Evolutionary conservation across 2,329 filamentous ascomycete species (phyloP).

Genomic region (Claviceps cyperi): DNA sequence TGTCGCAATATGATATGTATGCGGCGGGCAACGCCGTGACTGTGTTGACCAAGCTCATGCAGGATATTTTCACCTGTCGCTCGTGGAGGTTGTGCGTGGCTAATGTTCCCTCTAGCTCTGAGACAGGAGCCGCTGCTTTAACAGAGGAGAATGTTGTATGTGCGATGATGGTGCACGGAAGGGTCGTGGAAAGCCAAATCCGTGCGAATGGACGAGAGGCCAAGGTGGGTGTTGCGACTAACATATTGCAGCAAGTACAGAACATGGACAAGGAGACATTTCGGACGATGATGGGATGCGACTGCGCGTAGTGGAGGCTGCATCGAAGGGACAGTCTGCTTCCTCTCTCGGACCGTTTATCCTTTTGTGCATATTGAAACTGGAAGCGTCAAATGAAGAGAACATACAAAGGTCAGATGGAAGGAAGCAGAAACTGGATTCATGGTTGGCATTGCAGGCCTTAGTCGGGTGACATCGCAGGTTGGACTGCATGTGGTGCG

Average conservation of each 20-base stretch:
- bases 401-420: too few relatives aligned
- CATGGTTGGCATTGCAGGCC: too few relatives aligned
- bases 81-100: constrained; percentile 40
- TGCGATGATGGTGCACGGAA: constrained; percentile 62
- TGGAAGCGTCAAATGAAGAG: too few relatives aligned
- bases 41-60: constrained; percentile 49
- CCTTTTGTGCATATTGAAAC: not conserved
- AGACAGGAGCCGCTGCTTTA: constrained; percentile 25
- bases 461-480: too few relatives aligned
- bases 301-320: constrained; percentile 31
- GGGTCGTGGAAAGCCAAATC: constrained; percentile 46
- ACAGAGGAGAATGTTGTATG: constrained; percentile 45
- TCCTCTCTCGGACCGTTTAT: not conserved
- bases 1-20: constrained; percentile 75
- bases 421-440: too few relatives aligned
- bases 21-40: constrained; percentile 79
- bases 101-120: constrained; percentile 24
- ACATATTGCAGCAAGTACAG: constrained; percentile 35
- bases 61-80: constrained; percentile 49
- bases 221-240: constrained; percentile 50
- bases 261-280: constrained; percentile 41
- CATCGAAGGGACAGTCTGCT: not conserved
- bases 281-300: constrained; percentile 43
- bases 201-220: constrained; percentile 57
- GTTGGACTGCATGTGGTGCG: too few relatives aligned